A percentile compares a stretch with the other conserved stretches of the same genome.
Evolutionary conservation across 805 yeast genomes (phyloP).

Genomic region (Yamadazyma nakazawae): DNA sequence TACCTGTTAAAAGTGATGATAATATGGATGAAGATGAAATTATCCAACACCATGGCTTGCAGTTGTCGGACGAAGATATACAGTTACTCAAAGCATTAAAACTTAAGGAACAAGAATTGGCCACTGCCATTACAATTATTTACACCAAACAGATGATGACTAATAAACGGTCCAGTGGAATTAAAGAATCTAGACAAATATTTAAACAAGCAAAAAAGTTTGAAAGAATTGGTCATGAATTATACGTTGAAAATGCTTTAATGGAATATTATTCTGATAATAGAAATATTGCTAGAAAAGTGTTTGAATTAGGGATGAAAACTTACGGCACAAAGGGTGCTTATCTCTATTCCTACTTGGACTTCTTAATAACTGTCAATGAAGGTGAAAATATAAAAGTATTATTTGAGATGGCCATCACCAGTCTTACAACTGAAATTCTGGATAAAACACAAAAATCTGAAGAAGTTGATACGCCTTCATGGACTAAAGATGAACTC

Average conservation of each 20-base stretch:
- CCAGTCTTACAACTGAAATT: constrained; percentile 43
- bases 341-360: constrained; percentile 66
- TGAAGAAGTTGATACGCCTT: constrained; percentile 25
- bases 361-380: constrained; percentile 64
- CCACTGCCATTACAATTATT: constrained; percentile 53
- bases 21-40: constrained; percentile 20
- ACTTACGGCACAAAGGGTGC: constrained; percentile 50
- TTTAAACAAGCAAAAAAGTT: constrained; percentile 63
- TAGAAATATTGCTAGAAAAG: constrained; percentile 64
- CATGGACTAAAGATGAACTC: constrained; percentile 48
- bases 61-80: constrained; percentile 20
- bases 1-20: constrained; percentile 2
- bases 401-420: constrained; percentile 72
- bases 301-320: constrained; percentile 78
- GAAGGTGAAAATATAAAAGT: constrained; percentile 76
- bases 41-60: constrained; percentile 5
- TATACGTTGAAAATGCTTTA: constrained; percentile 78
- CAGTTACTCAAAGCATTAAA: constrained; percentile 18
- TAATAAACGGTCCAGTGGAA: constrained; percentile 63
- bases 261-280: constrained; percentile 73
- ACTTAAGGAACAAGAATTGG: constrained; percentile 21
- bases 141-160: constrained; percentile 71
- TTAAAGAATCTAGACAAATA: constrained; percentile 67
- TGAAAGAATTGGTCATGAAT: constrained; percentile 62
- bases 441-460: constrained; percentile 12